These are phyloP conservation scores for Aureobasidium namibiae DNA, from an alignment of 2,329 filamentous ascomycete genomes.

Conservation along the genomic window DNA sequence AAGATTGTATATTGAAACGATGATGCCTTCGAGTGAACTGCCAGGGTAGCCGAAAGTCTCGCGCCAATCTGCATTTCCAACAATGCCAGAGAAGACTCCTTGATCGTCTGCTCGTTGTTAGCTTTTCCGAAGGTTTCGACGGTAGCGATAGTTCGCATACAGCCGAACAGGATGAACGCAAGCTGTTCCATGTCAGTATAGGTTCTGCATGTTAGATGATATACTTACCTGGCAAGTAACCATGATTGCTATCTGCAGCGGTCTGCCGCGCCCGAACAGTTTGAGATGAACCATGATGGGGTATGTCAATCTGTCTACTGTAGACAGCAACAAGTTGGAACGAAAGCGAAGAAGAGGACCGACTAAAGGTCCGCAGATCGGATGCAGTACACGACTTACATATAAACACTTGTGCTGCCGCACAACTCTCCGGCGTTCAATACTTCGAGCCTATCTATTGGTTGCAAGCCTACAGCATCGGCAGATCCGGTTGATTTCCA, in stretches of 20 bases:
- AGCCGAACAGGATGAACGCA: slow-evolving; percentile 27
- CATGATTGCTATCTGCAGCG: slow-evolving; percentile 24
- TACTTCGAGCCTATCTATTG: neutral
- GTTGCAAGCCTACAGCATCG: neutral
- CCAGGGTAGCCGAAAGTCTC: slow-evolving; percentile 33
- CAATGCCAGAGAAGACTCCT: slow-evolving; percentile 32
- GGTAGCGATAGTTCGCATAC: slow-evolving; percentile 18
- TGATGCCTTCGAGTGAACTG: slow-evolving; percentile 33
- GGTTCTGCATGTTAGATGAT: neutral
- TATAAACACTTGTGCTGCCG: neutral
- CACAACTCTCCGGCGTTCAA: neutral
- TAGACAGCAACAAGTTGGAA: neutral
- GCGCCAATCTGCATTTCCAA: slow-evolving; percentile 33
- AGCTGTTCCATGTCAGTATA: slow-evolving; percentile 7
- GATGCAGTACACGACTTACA: neutral
- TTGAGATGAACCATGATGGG: slow-evolving; percentile 17
- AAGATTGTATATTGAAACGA: slow-evolving; percentile 35
- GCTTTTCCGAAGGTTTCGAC: neutral
- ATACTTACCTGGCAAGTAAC: slow-evolving; percentile 21
- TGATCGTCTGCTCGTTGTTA: slow-evolving; percentile 19
- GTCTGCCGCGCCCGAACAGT: slow-evolving; percentile 23
- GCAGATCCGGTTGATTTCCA: no score
- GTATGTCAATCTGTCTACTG: neutral
- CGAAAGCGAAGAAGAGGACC: neutral
- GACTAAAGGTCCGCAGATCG: neutral